phyloP scores from a whole-genome alignment of 2,329 filamentous ascomycete species.

The Blastomyces emzantsi region DNA sequence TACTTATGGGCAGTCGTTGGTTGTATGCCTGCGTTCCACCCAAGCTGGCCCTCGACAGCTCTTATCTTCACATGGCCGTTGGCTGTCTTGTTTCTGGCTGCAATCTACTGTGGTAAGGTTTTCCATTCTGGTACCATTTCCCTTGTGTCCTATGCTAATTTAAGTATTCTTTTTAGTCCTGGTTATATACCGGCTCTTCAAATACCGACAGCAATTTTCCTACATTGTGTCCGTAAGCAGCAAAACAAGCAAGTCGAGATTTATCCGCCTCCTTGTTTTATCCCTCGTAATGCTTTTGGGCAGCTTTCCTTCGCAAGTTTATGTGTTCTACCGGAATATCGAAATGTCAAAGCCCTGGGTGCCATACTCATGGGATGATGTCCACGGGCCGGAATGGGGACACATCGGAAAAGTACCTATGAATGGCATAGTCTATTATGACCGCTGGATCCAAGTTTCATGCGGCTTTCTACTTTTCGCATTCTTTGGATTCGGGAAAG shows the following conservation, averaged over 20 bases:
- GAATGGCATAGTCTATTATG: constrained; percentile 39
- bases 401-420: constrained; percentile 42
- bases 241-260: constrained; percentile 50
- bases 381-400: constrained; percentile 46
- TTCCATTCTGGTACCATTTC: background rate
- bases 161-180: constrained; percentile 38
- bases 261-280: constrained; percentile 46
- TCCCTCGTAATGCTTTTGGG: constrained; percentile 47
- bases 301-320: constrained; percentile 47
- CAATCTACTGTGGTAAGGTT: constrained; percentile 50
- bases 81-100: constrained; percentile 45
- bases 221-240: constrained; percentile 45
- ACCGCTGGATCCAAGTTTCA: constrained; percentile 50
- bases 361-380: constrained; percentile 44
- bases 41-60: constrained; percentile 50
- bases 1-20: constrained; percentile 50
- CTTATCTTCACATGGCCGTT: constrained; percentile 49
- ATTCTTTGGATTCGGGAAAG: constrained; percentile 57
- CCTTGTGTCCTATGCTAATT: constrained; percentile 10
- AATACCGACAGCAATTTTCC: constrained; percentile 51
- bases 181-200: constrained; percentile 51
- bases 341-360: constrained; percentile 28
- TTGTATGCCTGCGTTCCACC: constrained; percentile 46
- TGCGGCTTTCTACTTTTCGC: constrained; percentile 49
- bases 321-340: constrained; percentile 41